Evolutionary conservation across 2,329 filamentous ascomycete species (phyloP).

Genomic region (Epichloe elymi): DNA sequence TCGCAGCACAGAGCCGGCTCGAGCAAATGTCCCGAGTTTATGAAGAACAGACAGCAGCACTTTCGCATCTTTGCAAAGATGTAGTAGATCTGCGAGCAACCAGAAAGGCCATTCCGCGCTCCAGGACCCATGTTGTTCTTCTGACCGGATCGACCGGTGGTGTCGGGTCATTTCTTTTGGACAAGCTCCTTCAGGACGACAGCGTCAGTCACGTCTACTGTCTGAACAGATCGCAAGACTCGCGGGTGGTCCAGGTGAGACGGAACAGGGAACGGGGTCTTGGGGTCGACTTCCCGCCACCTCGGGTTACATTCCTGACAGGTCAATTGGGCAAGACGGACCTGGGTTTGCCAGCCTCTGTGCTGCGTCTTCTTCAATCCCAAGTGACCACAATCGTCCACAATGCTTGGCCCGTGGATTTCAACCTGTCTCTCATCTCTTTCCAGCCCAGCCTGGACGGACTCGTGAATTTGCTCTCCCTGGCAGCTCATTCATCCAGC

Average conservation of each 20-base stretch:
- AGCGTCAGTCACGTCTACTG: not conserved
- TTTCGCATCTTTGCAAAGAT: not conserved
- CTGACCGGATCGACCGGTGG: constrained; percentile 6
- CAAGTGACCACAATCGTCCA: constrained; percentile 4
- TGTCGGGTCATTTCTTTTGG: constrained; percentile 5
- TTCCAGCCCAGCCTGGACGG: constrained; percentile 4
- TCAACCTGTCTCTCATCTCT: constrained; percentile 2
- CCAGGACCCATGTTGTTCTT: not conserved
- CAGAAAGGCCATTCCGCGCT: not conserved
- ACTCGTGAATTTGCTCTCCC: constrained; percentile 2
- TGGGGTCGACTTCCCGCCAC: not conserved
- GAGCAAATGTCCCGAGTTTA: not conserved
- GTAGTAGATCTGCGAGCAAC: not conserved
- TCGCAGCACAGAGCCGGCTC: not conserved
- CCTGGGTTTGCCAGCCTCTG: not conserved
- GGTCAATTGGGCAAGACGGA: not conserved
- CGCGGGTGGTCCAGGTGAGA: not conserved
- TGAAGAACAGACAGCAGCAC: not conserved
- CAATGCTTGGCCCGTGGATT: constrained; percentile 7
- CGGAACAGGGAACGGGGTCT: not conserved
- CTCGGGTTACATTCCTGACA: constrained; percentile 2
- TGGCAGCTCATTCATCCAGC: not conserved
- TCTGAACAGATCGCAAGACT: constrained; percentile 4
- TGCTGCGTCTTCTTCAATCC: not conserved
- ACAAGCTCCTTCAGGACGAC: constrained; percentile 1